Base-by-base conservation (phyloP, 495 filamentous ascomycete genomes). In the Parachaetomium inaequale region DNA sequence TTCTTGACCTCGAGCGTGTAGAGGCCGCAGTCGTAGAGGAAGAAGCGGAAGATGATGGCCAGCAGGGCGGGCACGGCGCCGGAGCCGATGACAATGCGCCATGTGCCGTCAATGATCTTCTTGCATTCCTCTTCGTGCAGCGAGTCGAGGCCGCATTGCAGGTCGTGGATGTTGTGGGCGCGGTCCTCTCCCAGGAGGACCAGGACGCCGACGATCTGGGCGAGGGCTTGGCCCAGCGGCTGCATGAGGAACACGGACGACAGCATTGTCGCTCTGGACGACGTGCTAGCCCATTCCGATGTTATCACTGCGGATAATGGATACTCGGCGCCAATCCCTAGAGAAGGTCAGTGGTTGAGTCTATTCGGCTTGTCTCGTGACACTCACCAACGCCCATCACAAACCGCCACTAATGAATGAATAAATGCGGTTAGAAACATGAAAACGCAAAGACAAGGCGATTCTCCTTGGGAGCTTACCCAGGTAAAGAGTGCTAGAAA, bases 211-310 rank as follows among this genome's bases (percentile, higher is more conserved):
- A 90, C 76, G 7, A 91, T 77, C 14, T 88, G 86, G 42, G 87
- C 88, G 3, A 78, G 78, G 42, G 90, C 82, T 65, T 91, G 78
- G 55, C 89, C 89, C 55, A 92, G 78, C 43, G 88, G 88, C 66
- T 92, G 89, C 85, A 90, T 92, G 58, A 88, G 82, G 66, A 93
- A 92, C 42, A 93, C 88, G 21, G 85, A 78, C 19, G 82, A 85
- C 80, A 93, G 86, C 89, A 92, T 92, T 38, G 85, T 86, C 43
- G 88, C 87, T 53, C 89, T 76, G 74, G 86, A 88, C 62, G 88
- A 88, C 28, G 88, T 91, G 21, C 85, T 90, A 14, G 80, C 80
- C 76, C 78, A 88, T 79, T 91, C 88, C 1, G 88, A 85, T 2
- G 87, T 90, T 59, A 93, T 93, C 59, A 90, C 83, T 0, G 87